Evolutionary conservation across 139 green algal genomes (phyloP), one percentile per base, ranked within the genome.

Genomic region (Closterium sp.): DNA sequence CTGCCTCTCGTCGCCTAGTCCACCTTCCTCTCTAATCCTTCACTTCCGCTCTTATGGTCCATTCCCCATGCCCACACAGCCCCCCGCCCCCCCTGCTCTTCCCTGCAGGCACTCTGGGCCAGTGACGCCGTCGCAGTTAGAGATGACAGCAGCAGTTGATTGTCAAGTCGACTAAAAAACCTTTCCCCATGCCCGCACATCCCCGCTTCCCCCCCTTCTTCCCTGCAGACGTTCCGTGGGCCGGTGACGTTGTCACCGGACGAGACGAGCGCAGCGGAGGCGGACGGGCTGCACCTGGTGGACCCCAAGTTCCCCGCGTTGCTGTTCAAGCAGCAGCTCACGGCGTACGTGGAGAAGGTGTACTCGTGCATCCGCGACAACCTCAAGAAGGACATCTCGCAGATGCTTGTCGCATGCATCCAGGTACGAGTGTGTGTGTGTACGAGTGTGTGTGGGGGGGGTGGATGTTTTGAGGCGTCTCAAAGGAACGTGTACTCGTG

Each of bases 301-400:
- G 97, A 99, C 94, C 97, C 98, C 92, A 99, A 99, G 96, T 99
- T 99, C 96, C 98, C 98, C 1, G 97, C 98, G 4, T 96, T 99
- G 94, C 95, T 99, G 88, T 99, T 99, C 96, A 99, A 99, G 96
- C 97, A 99, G 97, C 97, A 99, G 96, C 96, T 99, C 86, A 97
- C 98, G 89, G 97, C 97, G 21, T 98, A 98, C 94, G 97, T 99
- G 92, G 97, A 99, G 94, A 98, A 98, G 94, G 98, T 99, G 93
- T 99, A 98, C 95, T 97, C 97, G 87, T 97, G 98, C 95, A 96
- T 99, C 92, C 96, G 98, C 3, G 98, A 99, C 95, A 99, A 99
- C 92, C 95, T 98, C 30, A 99, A 99, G 96, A 98, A 98, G 95
- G 96, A 97, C 91, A 98, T 99, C 90, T 97, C 96, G 34, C 95